A percentile compares a stretch with the other conserved stretches of the same genome.
phyloP scores from a whole-genome alignment of 2,329 filamentous ascomycete genomes.

The Chalaropsis thielavioides region DNA sequence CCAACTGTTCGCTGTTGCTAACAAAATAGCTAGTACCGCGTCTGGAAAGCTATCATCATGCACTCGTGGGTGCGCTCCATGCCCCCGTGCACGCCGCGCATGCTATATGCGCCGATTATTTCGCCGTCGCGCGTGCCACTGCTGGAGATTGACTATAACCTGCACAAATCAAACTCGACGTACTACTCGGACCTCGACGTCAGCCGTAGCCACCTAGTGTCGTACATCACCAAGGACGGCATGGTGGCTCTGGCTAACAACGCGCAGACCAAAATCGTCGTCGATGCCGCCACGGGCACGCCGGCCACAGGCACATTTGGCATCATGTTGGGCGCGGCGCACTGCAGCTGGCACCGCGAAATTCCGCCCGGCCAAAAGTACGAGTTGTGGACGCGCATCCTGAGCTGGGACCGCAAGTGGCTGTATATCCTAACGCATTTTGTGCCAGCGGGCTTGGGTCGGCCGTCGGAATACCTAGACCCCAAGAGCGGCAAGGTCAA shows the following conservation, averaged over 20 bases:
- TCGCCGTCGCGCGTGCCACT: slow-evolving; percentile 51
- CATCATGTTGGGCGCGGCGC: slow-evolving; percentile 58
- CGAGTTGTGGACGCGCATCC: slow-evolving; percentile 57
- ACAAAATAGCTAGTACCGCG: slow-evolving; percentile 33
- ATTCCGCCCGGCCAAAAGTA: slow-evolving; percentile 54
- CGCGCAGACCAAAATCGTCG: slow-evolving; percentile 34
- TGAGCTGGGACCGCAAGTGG: slow-evolving; percentile 73
- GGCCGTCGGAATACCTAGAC: slow-evolving; percentile 40
- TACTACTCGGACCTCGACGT: slow-evolving; percentile 82
- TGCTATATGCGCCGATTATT: slow-evolving; percentile 59
- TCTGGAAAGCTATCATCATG: slow-evolving; percentile 42
- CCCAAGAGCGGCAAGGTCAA: slow-evolving; percentile 31
- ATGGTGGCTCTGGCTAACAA: slow-evolving; percentile 39
- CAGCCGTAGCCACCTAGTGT: slow-evolving; percentile 65
- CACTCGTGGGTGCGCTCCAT: slow-evolving; percentile 38
- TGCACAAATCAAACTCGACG: slow-evolving; percentile 71
- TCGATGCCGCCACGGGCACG: slow-evolving; percentile 33
- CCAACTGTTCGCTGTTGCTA: neutral
- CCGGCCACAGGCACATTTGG: slow-evolving; percentile 40
- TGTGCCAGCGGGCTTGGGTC: slow-evolving; percentile 45
- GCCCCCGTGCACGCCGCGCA: slow-evolving; percentile 39
- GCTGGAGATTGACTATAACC: slow-evolving; percentile 73
- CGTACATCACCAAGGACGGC: slow-evolving; percentile 47
- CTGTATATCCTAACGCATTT: slow-evolving; percentile 63
- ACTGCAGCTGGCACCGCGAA: slow-evolving; percentile 60